Evolutionary conservation across 2,329 filamentous ascomycete species (phyloP).

Genomic region (Penicillium italicum): DNA sequence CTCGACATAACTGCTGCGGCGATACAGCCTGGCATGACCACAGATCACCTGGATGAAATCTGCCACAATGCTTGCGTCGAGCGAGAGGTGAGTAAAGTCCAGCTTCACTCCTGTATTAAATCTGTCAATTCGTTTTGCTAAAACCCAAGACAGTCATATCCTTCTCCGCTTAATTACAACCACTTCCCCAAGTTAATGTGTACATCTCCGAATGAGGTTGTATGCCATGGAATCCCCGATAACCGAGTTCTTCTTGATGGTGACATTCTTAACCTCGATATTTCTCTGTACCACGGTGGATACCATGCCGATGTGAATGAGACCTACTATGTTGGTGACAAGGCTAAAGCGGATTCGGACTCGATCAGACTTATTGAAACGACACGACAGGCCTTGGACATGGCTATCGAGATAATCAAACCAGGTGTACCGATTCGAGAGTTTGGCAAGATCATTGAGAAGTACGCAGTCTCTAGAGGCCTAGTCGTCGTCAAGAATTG

Average conservation of each 20-base stretch:
- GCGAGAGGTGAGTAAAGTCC: conserved; percentile 58
- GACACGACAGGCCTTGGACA: conserved; percentile 74
- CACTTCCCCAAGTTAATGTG: conserved; percentile 93
- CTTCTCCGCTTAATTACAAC: conserved; percentile 86
- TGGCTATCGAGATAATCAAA: conserved; percentile 81
- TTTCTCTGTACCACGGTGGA: conserved; percentile 82
- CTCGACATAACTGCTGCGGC: conserved; percentile 80
- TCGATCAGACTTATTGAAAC: conserved; percentile 81
- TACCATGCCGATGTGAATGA: conserved; percentile 93
- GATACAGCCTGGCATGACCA: conserved; percentile 77
- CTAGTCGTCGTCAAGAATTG: conserved; percentile 87
- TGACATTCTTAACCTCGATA: conserved; percentile 91
- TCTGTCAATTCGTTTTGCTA: neutral
- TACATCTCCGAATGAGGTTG: conserved; percentile 87
- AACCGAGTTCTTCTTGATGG: conserved; percentile 76
- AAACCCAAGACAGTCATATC: conserved; percentile 66
- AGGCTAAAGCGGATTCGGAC: conserved; percentile 73
- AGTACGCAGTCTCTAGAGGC: conserved; percentile 71
- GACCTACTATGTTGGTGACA: conserved; percentile 89
- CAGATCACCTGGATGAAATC: conserved; percentile 83
- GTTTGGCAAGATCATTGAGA: conserved; percentile 86
- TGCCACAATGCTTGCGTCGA: conserved; percentile 89
- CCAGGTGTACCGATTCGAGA: conserved; percentile 82
- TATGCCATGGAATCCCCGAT: conserved; percentile 94
- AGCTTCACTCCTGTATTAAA: neutral